Evolutionary conservation across 2,329 filamentous ascomycete species (phyloP), one percentile per base, ranked within the genome.

Genomic region (Pyrenochaeta sp.): DNA sequence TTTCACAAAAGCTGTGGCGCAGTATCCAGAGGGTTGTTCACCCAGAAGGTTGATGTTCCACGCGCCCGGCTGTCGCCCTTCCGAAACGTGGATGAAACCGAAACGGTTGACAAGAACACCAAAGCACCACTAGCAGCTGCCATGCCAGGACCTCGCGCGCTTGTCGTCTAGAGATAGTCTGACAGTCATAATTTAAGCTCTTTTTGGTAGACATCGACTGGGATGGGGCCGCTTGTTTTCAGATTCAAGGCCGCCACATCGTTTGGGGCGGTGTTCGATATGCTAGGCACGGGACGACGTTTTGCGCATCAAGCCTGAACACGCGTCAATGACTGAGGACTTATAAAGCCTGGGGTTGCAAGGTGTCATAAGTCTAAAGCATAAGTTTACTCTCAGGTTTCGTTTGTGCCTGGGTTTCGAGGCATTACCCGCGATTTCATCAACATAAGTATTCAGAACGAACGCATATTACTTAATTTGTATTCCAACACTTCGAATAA

Each of bases 31-130:
- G 22, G 35, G 19, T 30, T 18, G n/a, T 17, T 18, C 18, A 20
- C 6, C n/a, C 39, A 19, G 26, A 20, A 41, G 28, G 15, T 19
- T 36, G 27, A 13, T 32, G 37, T 31, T 39, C 32, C 34, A 55
- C 43, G 44, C 58, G 48, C 48, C 44, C 54, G 58, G 55, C 35
- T 46, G 24, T 24, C 34, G 29, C 17, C 23, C 42, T 47, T 39
- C 57, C 55, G 59, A 60, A 55, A 54, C 52, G 32, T 28, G 8
- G 9, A 42, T 62, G 59, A 62, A 60, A 60, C 59, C 44, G 51
- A 53, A 53, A 51, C 48, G 31, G 53, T 35, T 45, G 53, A 58
- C 59, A 59, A 51, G 53, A 36, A 40, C 24, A 18, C 31, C 39
- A 32, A 27, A 29, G 7, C 42, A 30, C 45, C 41, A 44, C 38